phyloP scores from a whole-genome alignment of 768 basidiomycete genomes.

The Amanita rimosa region DNA sequence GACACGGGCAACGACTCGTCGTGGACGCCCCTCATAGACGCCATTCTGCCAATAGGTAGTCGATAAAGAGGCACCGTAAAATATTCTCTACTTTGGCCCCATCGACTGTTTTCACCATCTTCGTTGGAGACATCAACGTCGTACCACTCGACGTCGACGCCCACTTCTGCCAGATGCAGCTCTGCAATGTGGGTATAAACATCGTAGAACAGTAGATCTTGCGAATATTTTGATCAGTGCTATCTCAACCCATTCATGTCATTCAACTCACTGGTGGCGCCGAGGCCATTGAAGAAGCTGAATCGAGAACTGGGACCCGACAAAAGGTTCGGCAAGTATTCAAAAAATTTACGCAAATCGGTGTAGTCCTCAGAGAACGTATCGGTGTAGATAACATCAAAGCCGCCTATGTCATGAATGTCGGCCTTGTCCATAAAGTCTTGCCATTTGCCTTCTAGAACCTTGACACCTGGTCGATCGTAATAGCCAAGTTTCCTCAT shows the following conservation, averaged over 20 bases:
- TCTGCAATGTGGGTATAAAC: slow-evolving; percentile 82
- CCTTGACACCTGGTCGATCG: slow-evolving; percentile 59
- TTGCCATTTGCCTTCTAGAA: slow-evolving; percentile 93
- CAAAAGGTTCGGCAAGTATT: slow-evolving; percentile 65
- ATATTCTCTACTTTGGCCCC: slow-evolving; percentile 70
- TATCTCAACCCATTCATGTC: neutral
- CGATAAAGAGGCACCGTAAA: slow-evolving; percentile 71
- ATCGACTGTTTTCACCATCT: slow-evolving; percentile 43
- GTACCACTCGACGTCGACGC: slow-evolving; percentile 70
- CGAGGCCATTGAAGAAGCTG: slow-evolving; percentile 96
- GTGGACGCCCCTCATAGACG: neutral
- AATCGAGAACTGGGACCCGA: slow-evolving; percentile 66
- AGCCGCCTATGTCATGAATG: slow-evolving; percentile 57
- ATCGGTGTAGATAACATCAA: slow-evolving; percentile 86
- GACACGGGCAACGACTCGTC: too few species aligned
- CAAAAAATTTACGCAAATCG: slow-evolving; percentile 77
- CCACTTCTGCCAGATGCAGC: slow-evolving; percentile 74
- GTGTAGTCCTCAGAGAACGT: slow-evolving; percentile 85
- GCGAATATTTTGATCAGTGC: slow-evolving; percentile 4
- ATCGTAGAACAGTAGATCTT: slow-evolving; percentile 84
- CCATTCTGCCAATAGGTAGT: slow-evolving; percentile 40
- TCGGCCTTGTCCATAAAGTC: slow-evolving; percentile 57
- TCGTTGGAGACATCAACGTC: slow-evolving; percentile 55
- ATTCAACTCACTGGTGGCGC: slow-evolving; percentile 78
- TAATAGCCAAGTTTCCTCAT: slow-evolving; percentile 76